phyloP scores from a whole-genome alignment of 495 filamentous ascomycete species.

The Tuber microsphaerosporum region DNA sequence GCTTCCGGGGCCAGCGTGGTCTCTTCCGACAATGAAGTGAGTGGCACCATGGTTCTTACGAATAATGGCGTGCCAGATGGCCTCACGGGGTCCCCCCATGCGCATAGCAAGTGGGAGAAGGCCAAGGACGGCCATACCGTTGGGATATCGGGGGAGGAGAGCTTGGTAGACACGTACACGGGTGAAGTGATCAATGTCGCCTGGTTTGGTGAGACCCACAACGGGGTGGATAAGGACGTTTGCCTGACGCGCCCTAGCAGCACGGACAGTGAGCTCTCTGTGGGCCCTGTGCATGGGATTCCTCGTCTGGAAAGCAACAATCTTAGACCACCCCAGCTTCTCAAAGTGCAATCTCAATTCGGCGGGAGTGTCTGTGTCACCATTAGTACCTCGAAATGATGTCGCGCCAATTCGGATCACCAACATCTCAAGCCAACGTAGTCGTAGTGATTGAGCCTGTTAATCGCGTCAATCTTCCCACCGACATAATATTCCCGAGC shows the following conservation, averaged over 20 bases:
- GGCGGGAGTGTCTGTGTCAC: conserved; percentile 71
- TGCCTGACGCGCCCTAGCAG: conserved; percentile 86
- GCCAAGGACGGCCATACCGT: conserved; percentile 97
- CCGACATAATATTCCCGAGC: conserved; percentile 85
- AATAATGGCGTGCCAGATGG: conserved; percentile 99
- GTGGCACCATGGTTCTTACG: conserved; percentile 98
- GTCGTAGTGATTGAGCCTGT: conserved; percentile 94
- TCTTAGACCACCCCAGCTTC: conserved; percentile 93
- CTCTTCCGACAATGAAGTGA: conserved; percentile 97
- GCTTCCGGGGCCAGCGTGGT: conserved; percentile 94
- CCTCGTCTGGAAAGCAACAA: conserved; percentile 97
- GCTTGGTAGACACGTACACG: conserved; percentile 97
- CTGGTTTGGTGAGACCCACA: conserved; percentile 95
- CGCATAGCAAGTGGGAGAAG: conserved; percentile 95
- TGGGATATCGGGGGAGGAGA: conserved; percentile 92
- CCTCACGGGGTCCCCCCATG: conserved; percentile 97
- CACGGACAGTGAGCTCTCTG: conserved; percentile 91
- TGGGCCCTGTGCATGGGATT: conserved; percentile 99
- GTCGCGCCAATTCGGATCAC: conserved; percentile 34
- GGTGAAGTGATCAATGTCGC: conserved; percentile 99
- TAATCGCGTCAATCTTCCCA: conserved; percentile 89
- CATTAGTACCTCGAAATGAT: conserved; percentile 25
- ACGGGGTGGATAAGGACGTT: conserved; percentile 99
- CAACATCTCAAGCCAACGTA: conserved; percentile 92
- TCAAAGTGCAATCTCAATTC: conserved; percentile 95